Percentiles rank a stretch among this genome's conserved stretches.
Evolutionary conservation across 2,329 filamentous ascomycete species (phyloP).

Genomic region (Metarhizium rileyi): DNA sequence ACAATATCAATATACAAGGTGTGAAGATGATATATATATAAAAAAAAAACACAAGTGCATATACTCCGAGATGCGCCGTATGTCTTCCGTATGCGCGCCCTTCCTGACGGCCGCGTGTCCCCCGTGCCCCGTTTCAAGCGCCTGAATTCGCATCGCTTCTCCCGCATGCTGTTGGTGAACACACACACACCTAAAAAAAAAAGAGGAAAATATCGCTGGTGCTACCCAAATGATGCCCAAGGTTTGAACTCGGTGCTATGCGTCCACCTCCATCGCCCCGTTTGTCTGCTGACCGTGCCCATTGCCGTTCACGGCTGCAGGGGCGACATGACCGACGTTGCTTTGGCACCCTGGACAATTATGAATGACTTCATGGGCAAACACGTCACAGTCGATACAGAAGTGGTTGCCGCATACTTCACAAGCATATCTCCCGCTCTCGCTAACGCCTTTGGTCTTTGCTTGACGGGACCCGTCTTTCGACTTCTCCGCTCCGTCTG

Average conservation of each 20-base stretch:
- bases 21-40: too few species aligned
- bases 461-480: constrained; percentile 16
- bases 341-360: constrained; percentile 88
- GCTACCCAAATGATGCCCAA: not conserved
- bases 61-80: not conserved
- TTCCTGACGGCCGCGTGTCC: too few species aligned
- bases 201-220: not conserved
- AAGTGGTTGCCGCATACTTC: constrained; percentile 83
- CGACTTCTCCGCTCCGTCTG: constrained; percentile 9
- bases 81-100: not conserved
- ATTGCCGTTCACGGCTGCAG: constrained; percentile 21
- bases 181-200: not conserved
- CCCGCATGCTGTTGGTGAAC: not conserved
- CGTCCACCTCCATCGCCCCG: constrained; percentile 36
- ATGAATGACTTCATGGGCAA: constrained; percentile 86
- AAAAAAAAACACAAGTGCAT: too few species aligned
- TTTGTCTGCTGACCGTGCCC: constrained; percentile 18
- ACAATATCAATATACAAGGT: too few species aligned
- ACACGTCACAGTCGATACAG: constrained; percentile 96
- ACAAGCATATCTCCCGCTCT: constrained; percentile 83
- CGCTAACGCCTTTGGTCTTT: constrained; percentile 57
- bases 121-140: not conserved
- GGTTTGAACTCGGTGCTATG: not conserved
- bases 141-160: not conserved
- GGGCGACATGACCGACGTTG: constrained; percentile 17